phyloP scores from a whole-genome alignment of 2,329 filamentous ascomycete genomes.

The Aspergillus sp. region DNA sequence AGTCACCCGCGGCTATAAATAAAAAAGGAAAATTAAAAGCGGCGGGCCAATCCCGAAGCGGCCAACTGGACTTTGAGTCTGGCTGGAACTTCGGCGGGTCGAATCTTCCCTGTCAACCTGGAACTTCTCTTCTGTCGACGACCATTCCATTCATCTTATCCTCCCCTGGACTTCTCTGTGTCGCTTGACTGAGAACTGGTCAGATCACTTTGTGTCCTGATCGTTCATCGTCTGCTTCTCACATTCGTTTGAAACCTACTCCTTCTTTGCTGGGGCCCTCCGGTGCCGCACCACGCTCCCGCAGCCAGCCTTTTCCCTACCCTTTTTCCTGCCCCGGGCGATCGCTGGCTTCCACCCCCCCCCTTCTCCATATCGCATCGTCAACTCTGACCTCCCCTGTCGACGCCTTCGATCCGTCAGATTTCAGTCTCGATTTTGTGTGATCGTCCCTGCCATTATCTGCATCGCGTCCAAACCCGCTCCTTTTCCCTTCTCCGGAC shows the following conservation, averaged over 20 bases:
- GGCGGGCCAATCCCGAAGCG: conserved; percentile 11
- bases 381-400: not conserved
- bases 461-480: not conserved
- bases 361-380: conserved; percentile 17
- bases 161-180: not conserved
- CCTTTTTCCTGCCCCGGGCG: conserved; percentile 16
- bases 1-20: conserved; percentile 6
- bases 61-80: conserved; percentile 8
- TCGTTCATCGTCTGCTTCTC: not conserved
- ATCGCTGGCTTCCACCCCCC: conserved; percentile 12
- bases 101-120: conserved; percentile 7
- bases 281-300: conserved; percentile 12
- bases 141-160: not conserved
- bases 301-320: conserved; percentile 6
- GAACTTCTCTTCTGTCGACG: conserved; percentile 3
- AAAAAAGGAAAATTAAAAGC: conserved; percentile 11
- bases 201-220: not conserved
- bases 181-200: not conserved
- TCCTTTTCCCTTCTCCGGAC: not conserved
- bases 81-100: conserved; percentile 9
- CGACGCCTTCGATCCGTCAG: conserved; percentile 3
- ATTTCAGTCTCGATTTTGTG: not conserved
- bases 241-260: conserved; percentile 5
- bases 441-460: not conserved
- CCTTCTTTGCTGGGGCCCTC: not conserved